Conservation (phyloP, 129 eudicot genomes). For the Heracleum sosnowskyi region DNA sequence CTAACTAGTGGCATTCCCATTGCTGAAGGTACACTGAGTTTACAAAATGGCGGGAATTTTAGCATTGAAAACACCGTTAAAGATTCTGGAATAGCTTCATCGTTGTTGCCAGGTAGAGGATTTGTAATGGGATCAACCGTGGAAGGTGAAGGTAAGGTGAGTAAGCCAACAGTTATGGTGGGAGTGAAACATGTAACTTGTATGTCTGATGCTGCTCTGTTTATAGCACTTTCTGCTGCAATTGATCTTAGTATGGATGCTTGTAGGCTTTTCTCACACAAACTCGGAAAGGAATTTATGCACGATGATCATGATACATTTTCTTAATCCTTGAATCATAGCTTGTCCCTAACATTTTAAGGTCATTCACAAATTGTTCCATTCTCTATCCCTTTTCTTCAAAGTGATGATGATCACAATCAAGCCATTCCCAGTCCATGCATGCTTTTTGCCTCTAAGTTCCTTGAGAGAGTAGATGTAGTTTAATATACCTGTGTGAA, state of each 20-base stretch:
- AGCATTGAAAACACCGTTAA: conserved; percentile 46
- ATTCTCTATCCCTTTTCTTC: neutral
- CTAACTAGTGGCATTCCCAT: conserved; percentile 59
- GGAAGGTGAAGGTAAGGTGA: conserved; percentile 76
- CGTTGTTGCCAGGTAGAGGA: conserved; percentile 43
- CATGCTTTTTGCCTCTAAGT: neutral
- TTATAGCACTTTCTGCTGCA: conserved; percentile 88
- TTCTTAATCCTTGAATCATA: neutral
- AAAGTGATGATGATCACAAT: neutral
- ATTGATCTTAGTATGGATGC: conserved; percentile 95
- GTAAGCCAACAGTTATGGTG: conserved; percentile 74
- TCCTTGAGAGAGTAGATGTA: neutral
- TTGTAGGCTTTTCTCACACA: conserved; percentile 64
- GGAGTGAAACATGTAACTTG: conserved; percentile 82
- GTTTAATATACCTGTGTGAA: neutral
- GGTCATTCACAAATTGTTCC: neutral
- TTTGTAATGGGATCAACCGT: conserved; percentile 83
- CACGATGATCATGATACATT: conserved; percentile 60
- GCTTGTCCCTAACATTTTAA: neutral
- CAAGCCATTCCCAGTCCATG: neutral
- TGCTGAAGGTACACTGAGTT: conserved; percentile 72
- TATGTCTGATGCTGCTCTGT: conserved; percentile 88
- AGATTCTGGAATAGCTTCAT: conserved; percentile 31
- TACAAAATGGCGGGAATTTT: conserved; percentile 73
- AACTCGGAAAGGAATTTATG: conserved; percentile 67